These are phyloP conservation scores for Ajuga chamaepitys DNA, from an alignment of 257 asterid genomes.

Conservation along the genomic window DNA sequence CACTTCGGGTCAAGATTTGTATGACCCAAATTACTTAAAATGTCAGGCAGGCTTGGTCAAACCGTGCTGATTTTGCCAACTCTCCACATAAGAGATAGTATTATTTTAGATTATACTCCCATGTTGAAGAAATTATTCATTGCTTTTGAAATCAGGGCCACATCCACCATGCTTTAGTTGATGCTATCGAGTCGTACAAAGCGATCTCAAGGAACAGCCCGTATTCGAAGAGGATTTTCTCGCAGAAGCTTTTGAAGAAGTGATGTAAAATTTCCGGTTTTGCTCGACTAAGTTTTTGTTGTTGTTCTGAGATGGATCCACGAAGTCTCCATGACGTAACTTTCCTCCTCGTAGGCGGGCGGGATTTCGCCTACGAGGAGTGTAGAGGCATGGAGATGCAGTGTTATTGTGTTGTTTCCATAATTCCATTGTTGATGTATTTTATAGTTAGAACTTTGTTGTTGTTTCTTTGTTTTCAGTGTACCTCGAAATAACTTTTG, in stretches of 20 bases:
- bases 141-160: conserved; percentile 50
- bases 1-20: too few species aligned
- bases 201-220: conserved; percentile 75
- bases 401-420: neutral
- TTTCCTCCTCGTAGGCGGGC: neutral
- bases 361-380: conserved; percentile 19
- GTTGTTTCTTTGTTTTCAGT: too few species aligned
- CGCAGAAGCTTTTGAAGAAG: conserved; percentile 61
- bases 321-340: neutral
- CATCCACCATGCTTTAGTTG: conserved; percentile 41
- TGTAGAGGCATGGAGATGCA: conserved; percentile 9
- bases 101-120: too few species aligned
- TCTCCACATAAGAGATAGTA: too few species aligned
- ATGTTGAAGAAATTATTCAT: too few species aligned
- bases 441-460: neutral
- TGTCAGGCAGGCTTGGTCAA: too few species aligned
- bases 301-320: conserved; percentile 24
- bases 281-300: conserved; percentile 16
- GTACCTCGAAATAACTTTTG: too few species aligned
- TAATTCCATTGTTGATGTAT: neutral
- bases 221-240: conserved; percentile 78
- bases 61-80: too few species aligned
- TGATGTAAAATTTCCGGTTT: conserved; percentile 21
- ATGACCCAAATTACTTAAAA: too few species aligned
- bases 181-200: conserved; percentile 64